Conservation (phyloP, 202 grass and related monocot genomes). For the Musa balbisiana region DNA sequence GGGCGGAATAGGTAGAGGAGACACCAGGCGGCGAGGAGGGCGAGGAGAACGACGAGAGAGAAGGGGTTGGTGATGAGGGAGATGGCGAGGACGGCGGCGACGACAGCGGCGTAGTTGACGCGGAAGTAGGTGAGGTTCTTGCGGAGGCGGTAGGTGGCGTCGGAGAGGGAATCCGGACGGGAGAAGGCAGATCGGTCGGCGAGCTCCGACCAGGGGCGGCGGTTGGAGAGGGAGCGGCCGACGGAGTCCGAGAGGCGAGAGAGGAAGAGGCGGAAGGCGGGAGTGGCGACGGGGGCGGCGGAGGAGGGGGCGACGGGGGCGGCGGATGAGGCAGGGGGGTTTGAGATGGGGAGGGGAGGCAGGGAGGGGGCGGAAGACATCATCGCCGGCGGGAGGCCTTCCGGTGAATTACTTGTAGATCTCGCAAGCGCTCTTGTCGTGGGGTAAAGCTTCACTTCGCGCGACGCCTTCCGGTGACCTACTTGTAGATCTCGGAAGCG, state of each 20-base stretch:
- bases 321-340: not conserved
- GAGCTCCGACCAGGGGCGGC: slow-evolving; percentile 3
- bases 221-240: not conserved
- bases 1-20: slow-evolving; percentile 3
- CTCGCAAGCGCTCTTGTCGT: too few relatives aligned
- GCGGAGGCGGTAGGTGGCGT: not conserved
- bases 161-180: slow-evolving; percentile 10
- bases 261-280: slow-evolving; percentile 8
- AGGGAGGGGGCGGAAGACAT: too few relatives aligned
- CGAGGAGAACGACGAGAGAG: not conserved
- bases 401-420: too few relatives aligned
- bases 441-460: too few relatives aligned
- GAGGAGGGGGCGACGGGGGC: not conserved
- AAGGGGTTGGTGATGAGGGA: slow-evolving; percentile 3
- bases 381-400: too few relatives aligned
- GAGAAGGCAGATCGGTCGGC: slow-evolving; percentile 3
- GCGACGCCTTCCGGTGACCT: too few relatives aligned
- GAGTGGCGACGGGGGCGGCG: not conserved
- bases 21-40: not conserved
- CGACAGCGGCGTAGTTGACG: slow-evolving; percentile 5
- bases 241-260: not conserved
- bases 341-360: too few relatives aligned
- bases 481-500: too few relatives aligned
- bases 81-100: not conserved
- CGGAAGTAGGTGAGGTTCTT: slow-evolving; percentile 12